These are phyloP conservation scores for Parvularia atlantis DNA, from an alignment of 78 protist species.

Conservation along the genomic window DNA sequence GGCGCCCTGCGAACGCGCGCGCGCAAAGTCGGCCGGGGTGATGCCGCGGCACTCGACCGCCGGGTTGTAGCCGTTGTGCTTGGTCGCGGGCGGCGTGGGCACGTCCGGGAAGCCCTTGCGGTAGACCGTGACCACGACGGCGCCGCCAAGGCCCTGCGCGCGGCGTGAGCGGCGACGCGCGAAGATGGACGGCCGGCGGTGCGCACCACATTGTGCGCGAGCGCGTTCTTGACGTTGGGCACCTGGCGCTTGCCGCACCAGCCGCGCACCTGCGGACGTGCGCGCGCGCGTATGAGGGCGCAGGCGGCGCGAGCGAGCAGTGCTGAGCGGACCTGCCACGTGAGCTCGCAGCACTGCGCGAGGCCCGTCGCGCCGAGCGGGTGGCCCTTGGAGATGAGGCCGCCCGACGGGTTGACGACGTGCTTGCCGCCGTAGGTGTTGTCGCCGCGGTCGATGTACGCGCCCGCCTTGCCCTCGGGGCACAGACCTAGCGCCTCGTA, in stretches of 20 bases:
- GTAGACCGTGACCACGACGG: conserved; percentile 19
- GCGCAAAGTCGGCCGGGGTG: too few species aligned
- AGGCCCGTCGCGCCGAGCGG: conserved; percentile 15
- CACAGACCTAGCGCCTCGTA: conserved; percentile 35
- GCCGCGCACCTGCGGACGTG: conserved; percentile 40
- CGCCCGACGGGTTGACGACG: conserved; percentile 39
- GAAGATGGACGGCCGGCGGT: too few species aligned
- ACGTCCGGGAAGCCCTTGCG: too few species aligned
- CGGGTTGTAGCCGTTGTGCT: too few species aligned
- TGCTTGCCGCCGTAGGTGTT: conserved; percentile 43
- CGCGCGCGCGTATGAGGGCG: too few species aligned
- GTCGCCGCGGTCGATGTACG: conserved; percentile 13
- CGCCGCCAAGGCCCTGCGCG: conserved; percentile 34
- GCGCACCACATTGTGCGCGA: conserved; percentile 28
- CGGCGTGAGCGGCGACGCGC: too few species aligned
- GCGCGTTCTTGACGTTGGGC: not conserved
- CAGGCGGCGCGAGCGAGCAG: too few species aligned
- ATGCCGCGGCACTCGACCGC: too few species aligned
- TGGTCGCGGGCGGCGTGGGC: too few species aligned
- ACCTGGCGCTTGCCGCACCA: conserved; percentile 19
- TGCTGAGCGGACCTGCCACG: too few species aligned
- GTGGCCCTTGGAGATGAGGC: conserved; percentile 30
- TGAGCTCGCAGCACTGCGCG: conserved; percentile 24
- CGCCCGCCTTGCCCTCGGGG: conserved; percentile 16
- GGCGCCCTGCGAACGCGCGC: too few species aligned